Conservation (phyloP, 306 rosid species). For the Cajanus cajan region DNA sequence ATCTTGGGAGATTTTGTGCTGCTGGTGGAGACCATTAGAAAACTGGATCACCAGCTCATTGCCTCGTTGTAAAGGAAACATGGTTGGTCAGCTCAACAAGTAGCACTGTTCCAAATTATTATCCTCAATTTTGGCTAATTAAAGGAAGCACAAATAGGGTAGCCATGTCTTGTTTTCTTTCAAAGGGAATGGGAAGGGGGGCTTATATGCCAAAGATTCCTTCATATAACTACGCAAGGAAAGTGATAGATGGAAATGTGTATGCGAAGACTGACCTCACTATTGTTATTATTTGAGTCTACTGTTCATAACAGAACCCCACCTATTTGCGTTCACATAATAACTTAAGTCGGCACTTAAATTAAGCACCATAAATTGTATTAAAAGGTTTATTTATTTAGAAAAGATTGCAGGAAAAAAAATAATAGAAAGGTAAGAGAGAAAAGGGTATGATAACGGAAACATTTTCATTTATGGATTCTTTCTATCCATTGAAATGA, state of each 20-base stretch:
- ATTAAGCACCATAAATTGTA: background rate
- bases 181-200: background rate
- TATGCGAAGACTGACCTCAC: background rate
- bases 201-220: slow-evolving; percentile 31
- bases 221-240: slow-evolving; percentile 11
- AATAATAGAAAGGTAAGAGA: background rate
- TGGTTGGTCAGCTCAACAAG: slow-evolving; percentile 25
- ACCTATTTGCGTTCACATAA: background rate
- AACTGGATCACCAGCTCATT: slow-evolving; percentile 56
- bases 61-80: slow-evolving; percentile 74
- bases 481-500: background rate
- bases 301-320: background rate
- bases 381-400: background rate
- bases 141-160: slow-evolving; percentile 20
- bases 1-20: slow-evolving; percentile 52
- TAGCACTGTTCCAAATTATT: background rate
- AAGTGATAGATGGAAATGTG: background rate
- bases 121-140: background rate
- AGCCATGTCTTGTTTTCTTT: slow-evolving; percentile 1
- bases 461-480: background rate
- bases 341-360: background rate
- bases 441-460: background rate
- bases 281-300: background rate
- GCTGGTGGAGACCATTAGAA: slow-evolving; percentile 44
- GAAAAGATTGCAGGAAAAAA: background rate